Conservation (phyloP, 495 filamentous ascomycete genomes). For the Penicillium canescens region DNA sequence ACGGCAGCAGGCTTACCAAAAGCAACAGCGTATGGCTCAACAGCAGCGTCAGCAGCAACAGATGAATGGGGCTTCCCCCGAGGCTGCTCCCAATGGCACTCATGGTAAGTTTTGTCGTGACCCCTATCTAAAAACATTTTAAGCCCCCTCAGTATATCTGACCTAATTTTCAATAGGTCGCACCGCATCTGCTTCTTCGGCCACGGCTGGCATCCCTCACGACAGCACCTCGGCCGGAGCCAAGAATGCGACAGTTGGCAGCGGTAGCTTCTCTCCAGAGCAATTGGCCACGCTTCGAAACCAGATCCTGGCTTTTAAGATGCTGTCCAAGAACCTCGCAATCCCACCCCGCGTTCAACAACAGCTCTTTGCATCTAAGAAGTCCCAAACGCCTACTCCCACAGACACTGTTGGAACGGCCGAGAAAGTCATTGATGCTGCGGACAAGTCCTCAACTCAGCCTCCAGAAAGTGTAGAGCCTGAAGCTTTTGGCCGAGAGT, state of each 20-base stretch:
- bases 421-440: constrained; percentile 52
- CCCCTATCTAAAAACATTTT: neutral
- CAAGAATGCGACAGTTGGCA: constrained; percentile 40
- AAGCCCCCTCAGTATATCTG: constrained; percentile 1
- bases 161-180: constrained; percentile 24
- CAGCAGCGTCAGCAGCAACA: constrained; percentile 48
- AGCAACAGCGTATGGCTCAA: constrained; percentile 45
- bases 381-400: constrained; percentile 58
- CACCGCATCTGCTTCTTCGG: constrained; percentile 48
- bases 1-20: constrained; percentile 54
- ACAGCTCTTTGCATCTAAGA: constrained; percentile 71
- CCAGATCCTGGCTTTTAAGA: constrained; percentile 82
- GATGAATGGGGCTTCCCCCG: constrained; percentile 41
- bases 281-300: constrained; percentile 70
- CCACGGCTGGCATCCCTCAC: constrained; percentile 33
- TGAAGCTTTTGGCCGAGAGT: constrained; percentile 34
- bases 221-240: constrained; percentile 23
- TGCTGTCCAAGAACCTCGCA: constrained; percentile 75
- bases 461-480: constrained; percentile 33
- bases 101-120: constrained; percentile 41
- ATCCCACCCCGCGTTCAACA: constrained; percentile 74
- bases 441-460: constrained; percentile 39
- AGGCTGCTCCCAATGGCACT: constrained; percentile 45
- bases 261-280: constrained; percentile 62
- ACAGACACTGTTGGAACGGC: constrained; percentile 58